Conservation (phyloP, 1,284 basidiomycete genomes). For the Sphaerobolus stellatus region DNA sequence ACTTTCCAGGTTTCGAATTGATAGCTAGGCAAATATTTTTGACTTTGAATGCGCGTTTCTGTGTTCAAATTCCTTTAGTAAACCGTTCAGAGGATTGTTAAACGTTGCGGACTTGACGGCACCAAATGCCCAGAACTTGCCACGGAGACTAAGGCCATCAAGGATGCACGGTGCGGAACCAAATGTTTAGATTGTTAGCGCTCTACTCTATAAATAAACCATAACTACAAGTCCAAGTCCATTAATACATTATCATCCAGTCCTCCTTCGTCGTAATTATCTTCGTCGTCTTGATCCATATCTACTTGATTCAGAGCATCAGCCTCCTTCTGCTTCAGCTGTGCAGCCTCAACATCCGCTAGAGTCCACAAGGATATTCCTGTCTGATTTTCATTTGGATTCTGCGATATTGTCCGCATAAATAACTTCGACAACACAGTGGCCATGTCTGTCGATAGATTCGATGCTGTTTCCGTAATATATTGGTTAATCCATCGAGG, state of each 20-base stretch:
- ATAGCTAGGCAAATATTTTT: too few species aligned
- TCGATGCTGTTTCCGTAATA: constrained; percentile 95
- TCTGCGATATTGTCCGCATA: constrained; percentile 97
- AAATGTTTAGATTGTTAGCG: background rate
- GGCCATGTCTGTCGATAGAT: constrained; percentile 98
- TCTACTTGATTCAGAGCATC: constrained; percentile 26
- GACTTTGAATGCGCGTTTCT: too few species aligned
- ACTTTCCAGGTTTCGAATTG: too few species aligned
- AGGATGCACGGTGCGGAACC: background rate
- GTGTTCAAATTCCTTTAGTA: too few species aligned
- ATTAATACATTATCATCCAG: constrained; percentile 66
- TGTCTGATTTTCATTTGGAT: constrained; percentile 92
- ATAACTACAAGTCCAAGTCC: constrained; percentile 43
- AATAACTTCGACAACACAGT: constrained; percentile 94
- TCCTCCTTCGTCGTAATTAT: constrained; percentile 70
- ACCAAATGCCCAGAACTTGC: background rate
- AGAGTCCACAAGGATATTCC: constrained; percentile 94
- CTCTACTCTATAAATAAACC: background rate
- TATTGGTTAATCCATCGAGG: constrained; percentile 99
- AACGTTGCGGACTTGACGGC: background rate
- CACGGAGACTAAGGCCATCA: background rate
- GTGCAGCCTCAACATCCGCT: constrained; percentile 79
- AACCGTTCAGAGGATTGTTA: background rate
- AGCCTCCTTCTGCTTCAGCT: constrained; percentile 67
- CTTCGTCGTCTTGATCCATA: constrained; percentile 65